Base-by-base conservation (phyloP, 176 grass and related monocot genomes). In the Bothriochloa decipiens region DNA sequence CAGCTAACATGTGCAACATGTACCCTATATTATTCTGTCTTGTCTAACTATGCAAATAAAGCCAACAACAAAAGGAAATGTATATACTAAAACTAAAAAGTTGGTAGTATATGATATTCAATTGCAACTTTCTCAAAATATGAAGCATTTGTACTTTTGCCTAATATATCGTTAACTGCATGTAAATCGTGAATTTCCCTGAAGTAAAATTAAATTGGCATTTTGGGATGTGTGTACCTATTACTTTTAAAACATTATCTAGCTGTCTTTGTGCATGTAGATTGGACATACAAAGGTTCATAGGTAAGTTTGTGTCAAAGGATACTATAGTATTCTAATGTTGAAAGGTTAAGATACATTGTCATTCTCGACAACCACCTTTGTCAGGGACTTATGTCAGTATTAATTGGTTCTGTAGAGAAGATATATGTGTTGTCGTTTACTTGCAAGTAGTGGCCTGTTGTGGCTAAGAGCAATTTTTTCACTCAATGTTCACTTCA, bases 31-130 rank as follows among this genome's bases (percentile, higher is more conserved):
- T 70, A 17, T 61, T 68, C 1, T 26, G 5, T 17, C 40, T 23
- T 6, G 36, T 60, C 7, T 78, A 85, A 70, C 8, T 78, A 52
- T 43, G 47, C 25, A 77, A 85, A 58, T 7, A 8, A 45, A 69
- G 35, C 32, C 11, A 43, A 70, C 7, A 25, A 14, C 18, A 35
- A 71, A 61, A 36, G 45, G 8, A 52, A 52, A 75, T 53, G 8
- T 35, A 75, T 53, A 53, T 53, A 7, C 37, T 58, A 62, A 32
- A 77, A 46, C 26, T 32, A 33, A 25, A 45, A 65, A 6, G 28
- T 50, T 36, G 65, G 57, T 36, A 37, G 27, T 83, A 83, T 46
- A 83, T 46, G 57, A 10, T 45, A 36, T 36, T 83, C 35, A 20
- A 43, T 84, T 47, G 45, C 20, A 65, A 17, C 58, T 49, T 75